Conservation (phyloP, 1,284 basidiomycete genomes). For the Mycosarcoma maydis region DNA sequence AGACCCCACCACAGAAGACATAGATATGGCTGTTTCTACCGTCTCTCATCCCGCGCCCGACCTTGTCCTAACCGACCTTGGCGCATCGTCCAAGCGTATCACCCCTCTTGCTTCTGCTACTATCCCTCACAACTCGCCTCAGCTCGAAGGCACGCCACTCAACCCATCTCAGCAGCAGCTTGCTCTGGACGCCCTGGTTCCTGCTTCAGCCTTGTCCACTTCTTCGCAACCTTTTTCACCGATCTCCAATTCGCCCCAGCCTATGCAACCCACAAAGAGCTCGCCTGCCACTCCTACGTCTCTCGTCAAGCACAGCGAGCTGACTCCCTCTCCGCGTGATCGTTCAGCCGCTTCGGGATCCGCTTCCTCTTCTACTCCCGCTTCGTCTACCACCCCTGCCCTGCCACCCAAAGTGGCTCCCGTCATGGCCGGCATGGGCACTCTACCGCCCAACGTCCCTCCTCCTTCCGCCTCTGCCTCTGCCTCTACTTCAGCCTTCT, state of each 20-base stretch:
- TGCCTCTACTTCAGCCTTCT: slow-evolving; percentile 10
- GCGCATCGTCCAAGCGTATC: slow-evolving; percentile 12
- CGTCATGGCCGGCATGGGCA: slow-evolving; percentile 41
- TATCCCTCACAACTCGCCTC: slow-evolving; percentile 6
- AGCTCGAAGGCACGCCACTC: slow-evolving; percentile 13
- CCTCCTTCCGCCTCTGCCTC: slow-evolving; percentile 10
- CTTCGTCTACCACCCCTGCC: too few relatives aligned
- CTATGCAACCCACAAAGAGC: slow-evolving; percentile 24
- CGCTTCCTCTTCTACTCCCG: neutral
- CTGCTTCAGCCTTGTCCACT: slow-evolving; percentile 11
- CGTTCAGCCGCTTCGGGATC: neutral
- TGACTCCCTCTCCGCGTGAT: slow-evolving; percentile 12
- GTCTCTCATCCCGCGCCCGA: slow-evolving; percentile 15
- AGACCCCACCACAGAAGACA: slow-evolving; percentile 16
- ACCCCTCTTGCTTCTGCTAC: slow-evolving; percentile 23
- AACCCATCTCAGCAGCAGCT: slow-evolving; percentile 24
- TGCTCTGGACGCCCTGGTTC: too few relatives aligned
- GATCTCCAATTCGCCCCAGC: slow-evolving; percentile 21
- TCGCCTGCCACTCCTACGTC: slow-evolving; percentile 14
- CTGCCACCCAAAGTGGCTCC: slow-evolving; percentile 21
- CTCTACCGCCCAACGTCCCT: slow-evolving; percentile 29
- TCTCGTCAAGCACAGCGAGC: slow-evolving; percentile 28
- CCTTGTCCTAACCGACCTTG: slow-evolving; percentile 2
- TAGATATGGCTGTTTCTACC: slow-evolving; percentile 29
- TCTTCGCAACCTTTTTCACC: slow-evolving; percentile 27